Evolutionary conservation across 768 basidiomycete species (phyloP), one percentile per base, ranked within the genome.

Genomic region (Kwoniella botswanensis): DNA sequence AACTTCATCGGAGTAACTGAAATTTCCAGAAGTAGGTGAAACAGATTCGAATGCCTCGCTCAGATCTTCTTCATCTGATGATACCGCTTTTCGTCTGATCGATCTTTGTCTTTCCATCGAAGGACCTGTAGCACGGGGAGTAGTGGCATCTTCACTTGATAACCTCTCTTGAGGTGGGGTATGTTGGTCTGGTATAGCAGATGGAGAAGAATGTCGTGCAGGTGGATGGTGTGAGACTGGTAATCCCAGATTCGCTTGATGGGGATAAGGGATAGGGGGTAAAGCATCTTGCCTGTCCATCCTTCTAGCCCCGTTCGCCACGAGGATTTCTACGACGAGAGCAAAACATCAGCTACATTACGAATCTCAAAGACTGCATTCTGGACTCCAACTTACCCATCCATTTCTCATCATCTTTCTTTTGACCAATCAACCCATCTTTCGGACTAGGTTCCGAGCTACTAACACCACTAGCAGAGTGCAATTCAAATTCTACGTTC

Each of bases 271-370:
- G 7, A 22, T 35, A 54, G 71, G 53, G 4, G 72, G 59, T 15
- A 63, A 54, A 11, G 75, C 71, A 50, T 74, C 74, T 69, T 76
- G 71, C 7, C 74, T 54, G 43, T 80, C 75, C 80, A 82, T 83
- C 22, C 77, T 55, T n/a, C 68, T 59, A 9, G 82, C 77, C 13
- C 80, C 82, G 63, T 79, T 79, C 13, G 82, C 74, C 18, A 82
- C 74, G 12, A 82, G 74, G 6, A 80, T 76, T 56, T 83, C 82
- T 81, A 50, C 9, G 12, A 22, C 53, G 54, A 29, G 12, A 5
- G 22, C 54, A 35, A 17, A 21, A 18, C 11, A 18, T 24, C 46
- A 53, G 26, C 55, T n/a, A 58, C 35, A 35, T 6, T 7, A 35
- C 35, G 35, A 35, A 35, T 35, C 35, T 35, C 35, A 35, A 35